Percentiles rank a stretch among this genome's conserved stretches.
phyloP scores from a whole-genome alignment of 2,329 filamentous ascomycete species.

The Clarireedia sp. region DNA sequence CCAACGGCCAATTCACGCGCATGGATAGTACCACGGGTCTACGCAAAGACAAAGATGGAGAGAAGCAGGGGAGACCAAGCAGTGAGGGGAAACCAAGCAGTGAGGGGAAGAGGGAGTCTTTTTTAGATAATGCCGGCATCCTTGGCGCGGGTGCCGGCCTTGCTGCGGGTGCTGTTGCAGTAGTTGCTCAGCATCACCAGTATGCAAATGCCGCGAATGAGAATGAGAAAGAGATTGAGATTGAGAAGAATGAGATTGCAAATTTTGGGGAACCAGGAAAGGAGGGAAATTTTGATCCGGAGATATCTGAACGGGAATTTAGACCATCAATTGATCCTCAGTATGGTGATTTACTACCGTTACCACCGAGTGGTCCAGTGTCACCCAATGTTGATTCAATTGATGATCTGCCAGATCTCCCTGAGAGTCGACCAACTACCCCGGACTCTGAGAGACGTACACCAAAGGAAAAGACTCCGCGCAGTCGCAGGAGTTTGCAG shows the following conservation, averaged over 20 bases:
- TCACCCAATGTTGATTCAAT: constrained; percentile 36
- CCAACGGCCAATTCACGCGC: constrained; percentile 15
- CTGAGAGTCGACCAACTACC: constrained; percentile 49
- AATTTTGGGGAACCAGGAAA: constrained; percentile 34
- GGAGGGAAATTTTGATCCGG: constrained; percentile 43
- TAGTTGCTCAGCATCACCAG: constrained; percentile 29
- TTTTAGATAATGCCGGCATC: constrained; percentile 67
- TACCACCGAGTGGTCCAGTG: constrained; percentile 52
- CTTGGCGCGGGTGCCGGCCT: constrained; percentile 62
- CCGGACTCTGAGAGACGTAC: constrained; percentile 24
- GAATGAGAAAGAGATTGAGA: constrained; percentile 20
- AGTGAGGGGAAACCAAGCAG: constrained; percentile 24
- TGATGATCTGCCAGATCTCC: constrained; percentile 44
- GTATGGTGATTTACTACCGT: constrained; percentile 55
- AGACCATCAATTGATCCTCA: constrained; percentile 60
- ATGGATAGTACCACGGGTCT: constrained; percentile 16
- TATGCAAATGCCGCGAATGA: constrained; percentile 29
- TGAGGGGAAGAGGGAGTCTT: constrained; percentile 43
- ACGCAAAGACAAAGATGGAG: constrained; percentile 21
- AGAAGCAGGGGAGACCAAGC: constrained; percentile 25
- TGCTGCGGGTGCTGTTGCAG: constrained; percentile 39
- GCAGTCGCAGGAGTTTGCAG: constrained; percentile 21
- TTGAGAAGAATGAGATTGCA: constrained; percentile 22
- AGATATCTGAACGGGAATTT: constrained; percentile 49
- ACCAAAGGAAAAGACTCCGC: constrained; percentile 17